Percentiles rank a stretch among this genome's conserved stretches.
Evolutionary conservation across 106 monocot genomes (phyloP).

Genomic region (Platanthera zijinensis): DNA sequence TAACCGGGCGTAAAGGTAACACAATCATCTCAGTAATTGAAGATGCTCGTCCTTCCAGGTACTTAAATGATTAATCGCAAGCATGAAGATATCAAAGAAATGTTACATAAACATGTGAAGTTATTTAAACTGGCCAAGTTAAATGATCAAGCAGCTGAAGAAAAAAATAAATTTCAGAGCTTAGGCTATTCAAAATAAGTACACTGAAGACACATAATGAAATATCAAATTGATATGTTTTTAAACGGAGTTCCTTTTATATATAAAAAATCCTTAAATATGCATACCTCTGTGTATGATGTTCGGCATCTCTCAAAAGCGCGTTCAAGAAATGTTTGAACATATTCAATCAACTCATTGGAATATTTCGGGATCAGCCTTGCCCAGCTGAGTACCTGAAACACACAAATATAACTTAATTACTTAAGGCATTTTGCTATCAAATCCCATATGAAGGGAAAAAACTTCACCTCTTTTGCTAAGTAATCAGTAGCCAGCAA

Average conservation of each 20-base stretch:
- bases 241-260: background rate
- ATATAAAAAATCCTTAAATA: background rate
- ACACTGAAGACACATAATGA: background rate
- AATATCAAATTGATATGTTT: background rate
- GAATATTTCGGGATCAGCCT: slow-evolving; percentile 91
- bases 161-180: background rate
- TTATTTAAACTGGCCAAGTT: background rate
- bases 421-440: background rate
- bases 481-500: slow-evolving; percentile 82
- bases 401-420: slow-evolving; percentile 5
- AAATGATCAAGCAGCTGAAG: background rate
- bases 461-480: slow-evolving; percentile 71
- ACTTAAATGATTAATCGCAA: too few relatives aligned
- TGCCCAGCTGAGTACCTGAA: slow-evolving; percentile 90
- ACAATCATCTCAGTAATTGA: too few relatives aligned
- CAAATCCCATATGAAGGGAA: background rate
- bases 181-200: background rate
- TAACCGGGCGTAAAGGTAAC: too few relatives aligned
- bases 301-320: slow-evolving; percentile 89
- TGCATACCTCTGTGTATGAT: slow-evolving; percentile 81
- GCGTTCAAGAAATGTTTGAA: slow-evolving; percentile 89
- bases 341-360: slow-evolving; percentile 90
- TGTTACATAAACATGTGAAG: background rate
- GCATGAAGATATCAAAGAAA: background rate
- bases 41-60: too few relatives aligned